phyloP scores from a whole-genome alignment of 805 yeast species.

The Ogataea corticis region DNA sequence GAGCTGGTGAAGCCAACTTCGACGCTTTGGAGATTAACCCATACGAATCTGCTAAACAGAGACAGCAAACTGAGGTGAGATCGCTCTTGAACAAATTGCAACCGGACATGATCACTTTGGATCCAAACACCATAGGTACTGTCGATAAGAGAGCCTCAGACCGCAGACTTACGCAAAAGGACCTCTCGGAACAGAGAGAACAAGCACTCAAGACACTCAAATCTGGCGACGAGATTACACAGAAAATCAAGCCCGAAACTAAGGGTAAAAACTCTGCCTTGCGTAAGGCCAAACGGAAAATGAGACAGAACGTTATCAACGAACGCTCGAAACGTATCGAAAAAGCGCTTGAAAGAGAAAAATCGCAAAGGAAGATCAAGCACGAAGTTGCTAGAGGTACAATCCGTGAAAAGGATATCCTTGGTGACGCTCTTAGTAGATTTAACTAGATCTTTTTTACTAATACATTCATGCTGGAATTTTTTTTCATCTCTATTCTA shows the following conservation, averaged over 20 bases:
- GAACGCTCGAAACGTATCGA: conserved; percentile 80
- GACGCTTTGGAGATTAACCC: conserved; percentile 95
- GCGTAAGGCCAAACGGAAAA: conserved; percentile 78
- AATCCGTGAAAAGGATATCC: conserved; percentile 52
- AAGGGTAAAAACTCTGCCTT: conserved; percentile 82
- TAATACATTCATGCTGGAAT: too few relatives aligned
- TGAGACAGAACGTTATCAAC: conserved; percentile 80
- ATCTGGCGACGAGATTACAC: conserved; percentile 48
- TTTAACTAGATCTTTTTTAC: conserved; percentile 33
- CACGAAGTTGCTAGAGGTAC: conserved; percentile 45
- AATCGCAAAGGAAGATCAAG: conserved; percentile 60
- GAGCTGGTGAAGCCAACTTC: conserved; percentile 96
- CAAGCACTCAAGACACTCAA: conserved; percentile 31
- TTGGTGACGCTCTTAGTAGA: conserved; percentile 51
- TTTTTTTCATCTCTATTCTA: too few relatives aligned
- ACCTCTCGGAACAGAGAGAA: conserved; percentile 45
- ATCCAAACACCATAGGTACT: conserved; percentile 83
- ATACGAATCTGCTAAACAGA: conserved; percentile 84
- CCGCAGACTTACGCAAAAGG: conserved; percentile 63
- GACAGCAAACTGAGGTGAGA: conserved; percentile 91
- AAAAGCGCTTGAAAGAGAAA: conserved; percentile 71
- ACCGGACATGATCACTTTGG: conserved; percentile 90
- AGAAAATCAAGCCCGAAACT: conserved; percentile 64
- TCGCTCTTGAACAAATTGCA: conserved; percentile 80
- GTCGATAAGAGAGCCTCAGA: conserved; percentile 70